Base-by-base conservation (phyloP, 2,329 filamentous ascomycete genomes). In the Curvularia eragrostidis region DNA sequence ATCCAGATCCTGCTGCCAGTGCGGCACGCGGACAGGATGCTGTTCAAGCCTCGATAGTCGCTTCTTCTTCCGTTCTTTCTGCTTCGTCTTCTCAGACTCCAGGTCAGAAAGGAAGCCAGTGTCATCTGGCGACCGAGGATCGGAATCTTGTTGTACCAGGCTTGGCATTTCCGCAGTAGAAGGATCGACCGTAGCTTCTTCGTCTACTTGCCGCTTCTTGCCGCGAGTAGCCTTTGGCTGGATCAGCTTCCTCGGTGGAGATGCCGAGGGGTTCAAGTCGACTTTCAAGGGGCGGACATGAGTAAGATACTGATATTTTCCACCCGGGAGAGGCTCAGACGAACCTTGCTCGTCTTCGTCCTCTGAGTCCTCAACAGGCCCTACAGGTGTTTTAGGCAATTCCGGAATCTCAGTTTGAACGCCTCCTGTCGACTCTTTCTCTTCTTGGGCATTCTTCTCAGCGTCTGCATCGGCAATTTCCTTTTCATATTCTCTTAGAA, bases 31-130 rank as follows among this genome's bases (percentile, higher is more conserved):
- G 8, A 57, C 44, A 1, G 28, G 12, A 2, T 49, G 30, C 5
- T 48, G 50, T 19, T 57, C 43, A 3, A 57, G 50, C 5, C 54
- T 44, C 5, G 50, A 54, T 1, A 57, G 19, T 12, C 54, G 30
- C 4, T 57, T 57, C 38, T 48, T 48, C 15, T 41, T 46, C 48
- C 34, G 46, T 19, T 43, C 21, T 15, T 53, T 53, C n/a, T 38
- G 21, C 6, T 23, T 42, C 28, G 12, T 23, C 12, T 18, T 52
- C 26, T 43, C 44, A 3, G 50, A 28, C 13, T 57, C 54, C 1
- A 54, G 44, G n/a, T 57, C 54, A 28, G 54, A 57, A 3, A 57
- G 43, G 30, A 57, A 57, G 1, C 54, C 54, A 5, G 54, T 57
- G 2, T 57, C 54, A 44, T 57, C 50, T 5, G 54, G 43, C 15